These are phyloP conservation scores for Tolypocladium album DNA, from an alignment of 2,329 filamentous ascomycete genomes.

Conservation along the genomic window DNA sequence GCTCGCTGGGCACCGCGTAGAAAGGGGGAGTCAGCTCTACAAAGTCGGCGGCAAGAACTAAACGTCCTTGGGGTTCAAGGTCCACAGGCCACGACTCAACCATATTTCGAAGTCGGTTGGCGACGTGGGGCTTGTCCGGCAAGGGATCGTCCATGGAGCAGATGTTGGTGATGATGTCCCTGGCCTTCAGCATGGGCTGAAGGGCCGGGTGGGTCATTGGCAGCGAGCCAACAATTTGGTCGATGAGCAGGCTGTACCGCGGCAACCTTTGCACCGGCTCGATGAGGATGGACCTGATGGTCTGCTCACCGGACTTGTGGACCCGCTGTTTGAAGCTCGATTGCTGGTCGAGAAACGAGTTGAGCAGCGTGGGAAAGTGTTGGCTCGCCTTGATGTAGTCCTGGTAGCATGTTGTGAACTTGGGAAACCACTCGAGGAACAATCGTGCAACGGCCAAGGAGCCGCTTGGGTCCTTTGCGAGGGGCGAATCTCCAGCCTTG, in stretches of 20 bases:
- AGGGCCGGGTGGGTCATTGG: constrained; percentile 80
- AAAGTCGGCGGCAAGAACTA: constrained; percentile 75
- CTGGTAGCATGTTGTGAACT: constrained; percentile 82
- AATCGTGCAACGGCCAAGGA: constrained; percentile 67
- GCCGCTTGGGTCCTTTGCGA: constrained; percentile 62
- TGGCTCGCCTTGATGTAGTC: constrained; percentile 89
- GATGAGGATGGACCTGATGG: constrained; percentile 82
- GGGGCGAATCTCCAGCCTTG: constrained; percentile 31
- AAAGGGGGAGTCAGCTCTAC: constrained; percentile 68
- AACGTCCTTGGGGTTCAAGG: constrained; percentile 62
- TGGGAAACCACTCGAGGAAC: constrained; percentile 85
- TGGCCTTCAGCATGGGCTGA: constrained; percentile 71
- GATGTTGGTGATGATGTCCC: constrained; percentile 91
- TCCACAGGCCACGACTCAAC: constrained; percentile 67
- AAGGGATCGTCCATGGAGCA: constrained; percentile 75
- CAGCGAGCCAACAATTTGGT: constrained; percentile 81
- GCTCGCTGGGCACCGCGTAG: constrained; percentile 25
- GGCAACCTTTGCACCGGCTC: constrained; percentile 92
- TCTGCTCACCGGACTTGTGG: constrained; percentile 78
- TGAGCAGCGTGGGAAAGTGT: constrained; percentile 73
- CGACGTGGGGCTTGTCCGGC: constrained; percentile 61
- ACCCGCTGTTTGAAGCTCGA: constrained; percentile 77
- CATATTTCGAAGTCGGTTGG: constrained; percentile 64
- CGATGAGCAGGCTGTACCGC: constrained; percentile 90
- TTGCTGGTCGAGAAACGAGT: constrained; percentile 65